These are phyloP conservation scores for Powellomyces hirtus DNA, from an alignment of 192 early-diverging fungal genomes.

Conservation along the genomic window DNA sequence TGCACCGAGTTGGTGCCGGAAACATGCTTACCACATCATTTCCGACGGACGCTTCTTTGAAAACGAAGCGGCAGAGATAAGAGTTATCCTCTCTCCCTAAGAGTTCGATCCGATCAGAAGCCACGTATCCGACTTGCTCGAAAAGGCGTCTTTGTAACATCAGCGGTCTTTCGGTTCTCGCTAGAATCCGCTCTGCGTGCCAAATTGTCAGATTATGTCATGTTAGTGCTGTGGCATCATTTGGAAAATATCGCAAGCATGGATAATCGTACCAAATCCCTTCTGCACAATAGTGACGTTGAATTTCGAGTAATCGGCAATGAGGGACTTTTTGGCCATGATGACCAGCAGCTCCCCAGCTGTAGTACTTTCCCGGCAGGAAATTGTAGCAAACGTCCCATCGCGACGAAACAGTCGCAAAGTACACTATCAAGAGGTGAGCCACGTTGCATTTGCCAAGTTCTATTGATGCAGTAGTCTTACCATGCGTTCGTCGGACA, in stretches of 20 bases:
- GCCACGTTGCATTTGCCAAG: not conserved
- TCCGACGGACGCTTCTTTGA: slow-evolving; percentile 36
- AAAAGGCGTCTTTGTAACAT: slow-evolving; percentile 70
- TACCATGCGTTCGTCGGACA: slow-evolving; percentile 17
- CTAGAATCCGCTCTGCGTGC: slow-evolving; percentile 74
- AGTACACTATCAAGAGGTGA: not conserved
- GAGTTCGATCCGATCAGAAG: slow-evolving; percentile 72
- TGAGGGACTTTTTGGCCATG: slow-evolving; percentile 79
- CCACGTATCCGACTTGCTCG: slow-evolving; percentile 77
- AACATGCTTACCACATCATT: slow-evolving; percentile 27
- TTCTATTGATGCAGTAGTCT: not conserved
- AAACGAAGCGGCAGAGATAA: slow-evolving; percentile 77
- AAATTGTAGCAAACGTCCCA: slow-evolving; percentile 76
- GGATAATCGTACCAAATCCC: not conserved
- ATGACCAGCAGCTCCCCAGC: slow-evolving; percentile 72
- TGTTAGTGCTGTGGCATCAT: slow-evolving; percentile 44
- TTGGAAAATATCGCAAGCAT: slow-evolving; percentile 18
- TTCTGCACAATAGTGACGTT: slow-evolving; percentile 14
- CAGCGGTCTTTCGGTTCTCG: slow-evolving; percentile 67
- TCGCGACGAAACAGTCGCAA: slow-evolving; percentile 78
- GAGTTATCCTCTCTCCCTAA: slow-evolving; percentile 84
- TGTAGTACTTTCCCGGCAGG: slow-evolving; percentile 64
- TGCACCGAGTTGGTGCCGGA: too few relatives aligned
- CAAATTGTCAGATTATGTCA: slow-evolving; percentile 35
- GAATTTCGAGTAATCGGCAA: slow-evolving; percentile 61